Conservation (phyloP, 345 rosid genomes). For the Heritiera fomes region DNA sequence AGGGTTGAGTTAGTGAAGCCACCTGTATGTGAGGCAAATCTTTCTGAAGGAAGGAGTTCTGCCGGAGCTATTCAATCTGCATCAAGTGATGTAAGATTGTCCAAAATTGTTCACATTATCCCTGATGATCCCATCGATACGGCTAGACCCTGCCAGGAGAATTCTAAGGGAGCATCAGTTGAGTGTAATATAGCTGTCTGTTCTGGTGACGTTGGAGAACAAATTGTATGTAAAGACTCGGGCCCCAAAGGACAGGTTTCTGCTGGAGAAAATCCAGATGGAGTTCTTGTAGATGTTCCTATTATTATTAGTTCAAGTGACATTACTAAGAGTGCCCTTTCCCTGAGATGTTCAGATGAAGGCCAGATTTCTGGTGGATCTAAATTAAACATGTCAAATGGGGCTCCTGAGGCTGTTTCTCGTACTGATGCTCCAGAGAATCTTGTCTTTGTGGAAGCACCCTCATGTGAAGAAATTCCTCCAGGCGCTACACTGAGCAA, state of each 20-base stretch:
- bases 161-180: constrained; percentile 20
- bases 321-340: constrained; percentile 20
- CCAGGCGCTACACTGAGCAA: background rate
- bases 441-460: background rate
- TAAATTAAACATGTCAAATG: background rate
- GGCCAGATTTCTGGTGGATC: constrained; percentile 20
- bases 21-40: constrained; percentile 20
- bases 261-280: constrained; percentile 26
- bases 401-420: constrained; percentile 15
- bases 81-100: constrained; percentile 22
- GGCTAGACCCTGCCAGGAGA: constrained; percentile 21
- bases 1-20: constrained; percentile 34
- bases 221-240: constrained; percentile 22
- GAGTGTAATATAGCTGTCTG: constrained; percentile 18
- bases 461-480: background rate
- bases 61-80: constrained; percentile 18
- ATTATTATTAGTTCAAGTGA: constrained; percentile 27
- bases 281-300: constrained; percentile 24
- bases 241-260: constrained; percentile 29
- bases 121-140: constrained; percentile 23
- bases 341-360: constrained; percentile 5
- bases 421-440: background rate
- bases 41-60: constrained; percentile 8
- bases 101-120: constrained; percentile 25
- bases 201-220: constrained; percentile 28